Evolutionary conservation across 441 rosid species (phyloP), one percentile per base, ranked within the genome.

Genomic region (Gossypium laxum): DNA sequence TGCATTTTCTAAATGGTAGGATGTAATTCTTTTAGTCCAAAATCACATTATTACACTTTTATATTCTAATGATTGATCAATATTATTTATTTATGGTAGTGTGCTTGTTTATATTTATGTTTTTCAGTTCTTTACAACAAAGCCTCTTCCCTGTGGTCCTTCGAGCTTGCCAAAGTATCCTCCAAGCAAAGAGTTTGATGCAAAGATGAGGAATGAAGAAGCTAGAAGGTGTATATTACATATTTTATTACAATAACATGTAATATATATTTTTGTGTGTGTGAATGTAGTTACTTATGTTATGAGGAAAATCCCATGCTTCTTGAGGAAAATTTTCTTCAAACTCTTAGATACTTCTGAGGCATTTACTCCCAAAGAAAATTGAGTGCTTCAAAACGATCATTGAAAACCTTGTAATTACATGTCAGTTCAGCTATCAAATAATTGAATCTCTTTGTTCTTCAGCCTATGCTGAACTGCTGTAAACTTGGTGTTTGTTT

Each of bases 131-230:
- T 90, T 94, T 72, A 52, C 79, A 19, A 81, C 81, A 22, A 88
- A 83, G 72, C 97, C 97, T 17, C 81, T 90, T 79, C 97, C 98
- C 32, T 94, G 97, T 81, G 86, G 86, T 77, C 97, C 98, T 76
- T 88, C 91, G 72, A 90, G 89, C 77, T 87, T 94, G 82, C 97
- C 97, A 2, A 90, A 82, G 77, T 94, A 90, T 85, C 97, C 98
- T 74, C 96, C 98, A 26, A 91, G 97, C 89, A 91, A 93, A 85
- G 98, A 91, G 83, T 86, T 91, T 30, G 97, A 93, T 78, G 98
- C 95, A 5, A 93, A 93, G 76, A 59, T 93, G 71, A 86, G 97
- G 69, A 95, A 91, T 67, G 98, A 94, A 76, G 98, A 90, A 77
- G 86, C 90, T 61, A 85, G 99, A 89, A 90, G 98, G 99, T 90